Percentiles rank a stretch among this genome's conserved stretches.
These are phyloP conservation scores for Xylariaceae sp. DNA, from an alignment of 2,329 filamentous ascomycete genomes.

Conservation along the genomic window DNA sequence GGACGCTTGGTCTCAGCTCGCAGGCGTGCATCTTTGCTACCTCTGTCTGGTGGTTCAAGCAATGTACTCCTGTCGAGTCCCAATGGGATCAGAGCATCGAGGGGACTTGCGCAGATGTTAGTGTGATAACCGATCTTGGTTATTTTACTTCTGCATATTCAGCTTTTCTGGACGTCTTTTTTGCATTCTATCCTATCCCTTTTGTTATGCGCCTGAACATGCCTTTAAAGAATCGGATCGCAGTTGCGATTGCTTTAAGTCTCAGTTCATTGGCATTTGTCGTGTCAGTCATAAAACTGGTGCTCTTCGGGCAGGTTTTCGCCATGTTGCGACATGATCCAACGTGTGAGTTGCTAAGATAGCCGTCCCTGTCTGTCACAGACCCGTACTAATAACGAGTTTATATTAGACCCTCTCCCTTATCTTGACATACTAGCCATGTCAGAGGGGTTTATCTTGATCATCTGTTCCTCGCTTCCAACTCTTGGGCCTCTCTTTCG, in stretches of 20 bases:
- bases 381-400: constrained; percentile 7
- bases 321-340: constrained; percentile 29
- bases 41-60: constrained; percentile 37
- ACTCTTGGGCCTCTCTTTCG: constrained; percentile 27
- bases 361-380: not conserved
- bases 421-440: constrained; percentile 35
- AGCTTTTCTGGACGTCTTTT: constrained; percentile 37
- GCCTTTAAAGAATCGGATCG: constrained; percentile 32
- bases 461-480: constrained; percentile 27
- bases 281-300: constrained; percentile 35
- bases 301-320: constrained; percentile 31
- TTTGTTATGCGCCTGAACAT: constrained; percentile 39
- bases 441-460: constrained; percentile 28
- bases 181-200: constrained; percentile 37
- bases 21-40: constrained; percentile 37
- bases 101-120: constrained; percentile 29
- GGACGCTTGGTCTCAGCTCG: constrained; percentile 36
- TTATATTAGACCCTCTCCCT: constrained; percentile 26
- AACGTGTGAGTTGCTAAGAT: constrained; percentile 31
- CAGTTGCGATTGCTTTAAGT: constrained; percentile 31
- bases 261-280: constrained; percentile 33
- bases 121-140: constrained; percentile 28
- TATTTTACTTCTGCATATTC: constrained; percentile 38
- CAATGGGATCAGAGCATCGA: constrained; percentile 33
- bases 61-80: constrained; percentile 33